A percentile compares a stretch with the other conserved stretches of the same genome.
These are phyloP conservation scores for Backusella sp. DNA, from an alignment of 192 early-diverging fungal genomes.

Conservation along the genomic window DNA sequence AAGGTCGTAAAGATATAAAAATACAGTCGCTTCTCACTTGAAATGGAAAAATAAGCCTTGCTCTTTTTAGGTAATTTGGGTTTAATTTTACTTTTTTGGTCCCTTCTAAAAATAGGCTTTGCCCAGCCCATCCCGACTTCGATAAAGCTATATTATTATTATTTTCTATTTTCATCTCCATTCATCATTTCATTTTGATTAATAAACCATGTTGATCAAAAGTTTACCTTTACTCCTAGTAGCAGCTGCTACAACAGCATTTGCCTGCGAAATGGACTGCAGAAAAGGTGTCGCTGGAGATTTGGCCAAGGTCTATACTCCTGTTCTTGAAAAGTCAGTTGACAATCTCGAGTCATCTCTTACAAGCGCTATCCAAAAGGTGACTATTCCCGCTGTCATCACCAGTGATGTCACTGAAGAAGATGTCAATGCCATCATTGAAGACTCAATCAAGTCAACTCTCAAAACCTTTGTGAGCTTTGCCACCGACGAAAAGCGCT, in stretches of 20 bases:
- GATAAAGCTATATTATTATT: background rate
- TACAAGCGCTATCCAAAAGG: slow-evolving; percentile 22
- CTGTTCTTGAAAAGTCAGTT: slow-evolving; percentile 36
- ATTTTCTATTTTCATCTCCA: background rate
- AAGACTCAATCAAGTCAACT: slow-evolving; percentile 17
- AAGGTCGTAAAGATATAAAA: too few species aligned
- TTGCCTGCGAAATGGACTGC: slow-evolving; percentile 51
- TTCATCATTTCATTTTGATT: background rate
- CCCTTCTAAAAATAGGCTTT: background rate
- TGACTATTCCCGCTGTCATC: slow-evolving; percentile 25
- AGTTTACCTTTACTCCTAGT: slow-evolving; percentile 6
- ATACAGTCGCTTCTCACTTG: background rate
- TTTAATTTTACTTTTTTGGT: background rate
- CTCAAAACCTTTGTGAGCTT: slow-evolving; percentile 19
- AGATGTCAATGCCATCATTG: slow-evolving; percentile 15
- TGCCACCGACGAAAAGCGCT: slow-evolving; percentile 22
- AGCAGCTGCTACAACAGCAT: slow-evolving; percentile 5
- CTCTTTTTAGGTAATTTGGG: background rate
- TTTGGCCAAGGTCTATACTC: slow-evolving; percentile 45
- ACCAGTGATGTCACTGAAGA: slow-evolving; percentile 16
- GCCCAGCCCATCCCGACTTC: background rate
- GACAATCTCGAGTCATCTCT: slow-evolving; percentile 18
- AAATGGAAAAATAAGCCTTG: background rate
- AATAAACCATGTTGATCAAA: slow-evolving; percentile 15
- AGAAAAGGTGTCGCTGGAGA: slow-evolving; percentile 45